Conservation (phyloP, 2,329 filamentous ascomycete genomes). For the Epichloe coenophiala region DNA sequence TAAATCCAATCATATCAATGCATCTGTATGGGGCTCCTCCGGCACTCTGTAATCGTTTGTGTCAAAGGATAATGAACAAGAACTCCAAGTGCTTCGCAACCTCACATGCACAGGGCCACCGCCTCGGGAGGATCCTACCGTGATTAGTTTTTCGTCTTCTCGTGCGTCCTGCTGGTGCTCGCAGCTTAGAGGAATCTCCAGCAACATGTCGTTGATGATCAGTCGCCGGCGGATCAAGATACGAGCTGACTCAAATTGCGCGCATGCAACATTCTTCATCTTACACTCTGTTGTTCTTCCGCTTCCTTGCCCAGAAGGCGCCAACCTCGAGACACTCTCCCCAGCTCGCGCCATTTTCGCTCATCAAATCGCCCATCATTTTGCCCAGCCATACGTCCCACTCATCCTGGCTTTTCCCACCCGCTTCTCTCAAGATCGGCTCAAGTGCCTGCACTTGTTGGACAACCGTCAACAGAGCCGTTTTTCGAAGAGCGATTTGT, state of each 20-base stretch:
- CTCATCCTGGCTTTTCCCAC: slow-evolving; percentile 78
- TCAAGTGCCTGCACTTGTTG: slow-evolving; percentile 79
- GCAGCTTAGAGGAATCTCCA: background rate
- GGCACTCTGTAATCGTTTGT: background rate
- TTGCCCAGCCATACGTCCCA: slow-evolving; percentile 83
- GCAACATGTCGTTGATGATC: background rate
- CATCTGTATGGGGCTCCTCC: background rate
- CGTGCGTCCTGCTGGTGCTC: background rate
- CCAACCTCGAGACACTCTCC: slow-evolving; percentile 80
- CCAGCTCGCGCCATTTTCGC: slow-evolving; percentile 63
- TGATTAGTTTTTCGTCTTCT: background rate
- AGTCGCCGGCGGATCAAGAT: background rate
- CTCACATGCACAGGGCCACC: slow-evolving; percentile 5
- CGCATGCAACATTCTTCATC: background rate
- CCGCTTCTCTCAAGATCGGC: slow-evolving; percentile 66
- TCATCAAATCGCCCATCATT: slow-evolving; percentile 74
- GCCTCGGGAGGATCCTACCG: background rate
- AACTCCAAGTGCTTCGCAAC: background rate
- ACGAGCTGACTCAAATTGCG: background rate
- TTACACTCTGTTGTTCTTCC: background rate
- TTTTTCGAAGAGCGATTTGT: slow-evolving; percentile 61
- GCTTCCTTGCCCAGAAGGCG: slow-evolving; percentile 81
- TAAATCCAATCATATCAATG: background rate
- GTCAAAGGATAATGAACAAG: background rate
- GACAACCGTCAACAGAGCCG: slow-evolving; percentile 68